Conservation (phyloP, 2,329 filamentous ascomycete genomes). For the Colletotrichum gigasporum region DNA sequence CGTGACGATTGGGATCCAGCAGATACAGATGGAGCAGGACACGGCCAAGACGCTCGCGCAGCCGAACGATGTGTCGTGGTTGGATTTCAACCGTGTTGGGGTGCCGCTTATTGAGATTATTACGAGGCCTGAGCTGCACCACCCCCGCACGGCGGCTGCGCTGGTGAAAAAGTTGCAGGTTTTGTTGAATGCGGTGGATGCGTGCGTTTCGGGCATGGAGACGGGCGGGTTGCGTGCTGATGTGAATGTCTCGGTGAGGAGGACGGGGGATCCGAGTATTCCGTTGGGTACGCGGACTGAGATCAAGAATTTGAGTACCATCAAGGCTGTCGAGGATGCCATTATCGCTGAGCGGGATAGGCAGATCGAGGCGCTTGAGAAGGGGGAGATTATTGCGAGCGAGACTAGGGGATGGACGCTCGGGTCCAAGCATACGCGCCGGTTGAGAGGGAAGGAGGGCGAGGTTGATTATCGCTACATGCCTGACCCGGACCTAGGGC, state of each 20-base stretch:
- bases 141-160: conserved; percentile 86
- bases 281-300: conserved; percentile 86
- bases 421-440: conserved; percentile 81
- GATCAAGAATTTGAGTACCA: conserved; percentile 96
- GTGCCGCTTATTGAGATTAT: conserved; percentile 95
- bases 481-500: conserved; percentile 91
- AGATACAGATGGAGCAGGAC: conserved; percentile 97
- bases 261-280: conserved; percentile 52
- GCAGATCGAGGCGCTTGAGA: conserved; percentile 83
- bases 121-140: conserved; percentile 86
- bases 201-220: conserved; percentile 93
- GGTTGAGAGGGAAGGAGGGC: conserved; percentile 90
- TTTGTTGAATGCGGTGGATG: conserved; percentile 80
- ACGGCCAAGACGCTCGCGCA: conserved; percentile 93
- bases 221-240: conserved; percentile 89
- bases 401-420: conserved; percentile 96
- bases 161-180: conserved; percentile 89
- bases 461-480: conserved; percentile 99
- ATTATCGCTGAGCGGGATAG: conserved; percentile 90
- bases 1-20: conserved; percentile 85
- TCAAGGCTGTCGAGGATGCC: conserved; percentile 94
- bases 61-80: conserved; percentile 75
- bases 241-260: conserved; percentile 90
- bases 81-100: conserved; percentile 95
- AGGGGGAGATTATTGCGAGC: conserved; percentile 77